Conservation (phyloP, 768 basidiomycete species). For the Tylopilus vinaceipallidus region DNA sequence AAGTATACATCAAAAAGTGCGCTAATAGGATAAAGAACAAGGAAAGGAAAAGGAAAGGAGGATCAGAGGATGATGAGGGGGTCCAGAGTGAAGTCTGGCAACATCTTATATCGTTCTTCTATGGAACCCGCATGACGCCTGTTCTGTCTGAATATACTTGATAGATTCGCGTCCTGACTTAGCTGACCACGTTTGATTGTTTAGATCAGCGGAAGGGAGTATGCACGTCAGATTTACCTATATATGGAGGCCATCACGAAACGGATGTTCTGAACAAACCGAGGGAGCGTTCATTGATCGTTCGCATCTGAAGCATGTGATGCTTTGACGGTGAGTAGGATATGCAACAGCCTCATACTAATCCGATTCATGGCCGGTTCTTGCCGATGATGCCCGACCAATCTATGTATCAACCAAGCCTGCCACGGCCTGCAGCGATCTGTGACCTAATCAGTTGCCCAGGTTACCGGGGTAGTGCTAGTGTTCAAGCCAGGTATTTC, state of each 20-base stretch:
- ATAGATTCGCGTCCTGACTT: slow-evolving; percentile 29
- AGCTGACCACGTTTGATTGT: slow-evolving; percentile 13
- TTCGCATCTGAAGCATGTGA: background rate
- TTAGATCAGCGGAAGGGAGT: background rate
- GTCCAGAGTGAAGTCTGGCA: background rate
- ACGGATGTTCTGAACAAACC: background rate
- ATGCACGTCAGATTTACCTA: background rate
- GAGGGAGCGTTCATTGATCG: too few species aligned
- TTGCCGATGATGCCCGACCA: too few species aligned
- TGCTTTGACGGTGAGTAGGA: too few species aligned
- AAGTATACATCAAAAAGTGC: slow-evolving; percentile 20
- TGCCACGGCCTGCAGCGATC: too few species aligned
- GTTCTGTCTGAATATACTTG: slow-evolving; percentile 37
- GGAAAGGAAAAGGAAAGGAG: too few species aligned
- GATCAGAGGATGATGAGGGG: background rate
- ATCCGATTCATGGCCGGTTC: background rate
- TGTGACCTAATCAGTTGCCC: too few species aligned
- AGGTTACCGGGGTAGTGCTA: too few species aligned
- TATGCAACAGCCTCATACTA: too few species aligned
- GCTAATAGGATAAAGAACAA: background rate
- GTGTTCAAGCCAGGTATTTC: too few species aligned
- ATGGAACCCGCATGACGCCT: background rate
- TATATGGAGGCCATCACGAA: too few species aligned
- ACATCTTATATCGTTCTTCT: slow-evolving; percentile 5
- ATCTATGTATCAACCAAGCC: too few species aligned